A percentile compares a stretch with the other conserved stretches of the same genome.
These are phyloP conservation scores for Ceratocystis smalleyi DNA, from an alignment of 2,329 filamentous ascomycete genomes.

Conservation along the genomic window DNA sequence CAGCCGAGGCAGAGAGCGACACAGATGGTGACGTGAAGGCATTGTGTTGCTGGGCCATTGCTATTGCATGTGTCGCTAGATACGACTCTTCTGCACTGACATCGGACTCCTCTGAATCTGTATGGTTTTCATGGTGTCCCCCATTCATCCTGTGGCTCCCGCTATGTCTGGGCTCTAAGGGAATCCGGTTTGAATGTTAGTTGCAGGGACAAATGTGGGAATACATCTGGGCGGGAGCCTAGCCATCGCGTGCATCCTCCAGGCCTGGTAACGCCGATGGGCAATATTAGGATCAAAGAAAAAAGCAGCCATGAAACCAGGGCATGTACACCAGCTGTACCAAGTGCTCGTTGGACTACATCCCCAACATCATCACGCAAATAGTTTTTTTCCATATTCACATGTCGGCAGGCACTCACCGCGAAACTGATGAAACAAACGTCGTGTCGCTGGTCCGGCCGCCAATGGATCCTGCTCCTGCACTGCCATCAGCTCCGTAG, in stretches of 20 bases:
- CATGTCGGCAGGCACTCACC: slow-evolving; percentile 2
- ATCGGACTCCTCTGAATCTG: slow-evolving; percentile 8
- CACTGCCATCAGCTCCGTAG: background rate
- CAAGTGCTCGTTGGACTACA: background rate
- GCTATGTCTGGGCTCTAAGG: background rate
- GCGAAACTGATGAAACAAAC: slow-evolving; percentile 12
- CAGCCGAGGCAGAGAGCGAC: slow-evolving; percentile 1
- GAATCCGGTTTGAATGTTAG: background rate
- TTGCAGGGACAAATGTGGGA: background rate
- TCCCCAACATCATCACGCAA: background rate
- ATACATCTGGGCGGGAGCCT: background rate
- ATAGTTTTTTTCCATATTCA: background rate
- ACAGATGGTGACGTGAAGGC: slow-evolving; percentile 7
- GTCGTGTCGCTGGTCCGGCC: slow-evolving; percentile 4
- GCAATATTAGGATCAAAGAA: background rate
- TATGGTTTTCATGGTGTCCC: background rate
- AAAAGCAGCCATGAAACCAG: background rate
- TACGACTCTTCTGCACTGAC: slow-evolving; percentile 10
- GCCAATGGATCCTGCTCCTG: background rate
- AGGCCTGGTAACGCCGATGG: background rate
- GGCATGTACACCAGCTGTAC: background rate
- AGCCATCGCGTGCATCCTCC: background rate
- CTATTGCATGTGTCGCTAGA: slow-evolving; percentile 7
- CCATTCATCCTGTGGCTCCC: background rate
- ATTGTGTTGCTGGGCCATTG: slow-evolving; percentile 7